Base-by-base conservation (phyloP, 345 rosid species). In the Sisymbrium altissimum region DNA sequence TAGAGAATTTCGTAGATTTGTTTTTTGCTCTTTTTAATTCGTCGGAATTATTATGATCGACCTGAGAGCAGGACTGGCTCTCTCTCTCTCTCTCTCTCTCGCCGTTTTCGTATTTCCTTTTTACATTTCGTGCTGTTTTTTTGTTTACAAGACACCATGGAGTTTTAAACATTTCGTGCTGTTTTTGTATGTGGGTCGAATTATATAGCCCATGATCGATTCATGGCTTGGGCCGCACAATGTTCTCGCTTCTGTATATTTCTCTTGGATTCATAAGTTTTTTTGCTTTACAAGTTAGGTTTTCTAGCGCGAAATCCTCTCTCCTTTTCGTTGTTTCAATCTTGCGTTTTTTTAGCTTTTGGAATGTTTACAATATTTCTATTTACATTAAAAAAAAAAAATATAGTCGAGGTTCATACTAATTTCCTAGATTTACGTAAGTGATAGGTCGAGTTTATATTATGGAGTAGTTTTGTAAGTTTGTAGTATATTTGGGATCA, bases 41-140 rank as follows among this genome's bases (percentile, higher is more conserved):
- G 79, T 55, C 66, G 66, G 71, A 62, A 25, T 48, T 33, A 62
- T 76, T 33, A 62, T 76, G 75, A 76, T 76, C 80, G 52, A 62
- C 68, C 25, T 69, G 75, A 76, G 45, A 76, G 45, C 71, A 38
- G 66, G 19, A n/a, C n/a, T n/a, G n/a, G n/a, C n/a, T 55, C 14
- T 29, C 44, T 45, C 4, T 32, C 36, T 4, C n/a, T 55, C 14
- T 29, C 44, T 45, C 4, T 32, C 36, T 4, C 5, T 64, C 36
- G 66, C 71, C 75, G 80, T 76, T 76, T 70, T 38, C 5, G 21
- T 64, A 0, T 36, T 70, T 29, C 2, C 30, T 4, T 38, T 13
- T 45, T 38, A 68, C 36, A 70, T 0, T 18, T 55, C 60, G 75
- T 76, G 79, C 50, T 62, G 79, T 67, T 76, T 57, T 35, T 18